phyloP scores from a whole-genome alignment of 1,284 basidiomycete species.

The Coniophora puteana region DNA sequence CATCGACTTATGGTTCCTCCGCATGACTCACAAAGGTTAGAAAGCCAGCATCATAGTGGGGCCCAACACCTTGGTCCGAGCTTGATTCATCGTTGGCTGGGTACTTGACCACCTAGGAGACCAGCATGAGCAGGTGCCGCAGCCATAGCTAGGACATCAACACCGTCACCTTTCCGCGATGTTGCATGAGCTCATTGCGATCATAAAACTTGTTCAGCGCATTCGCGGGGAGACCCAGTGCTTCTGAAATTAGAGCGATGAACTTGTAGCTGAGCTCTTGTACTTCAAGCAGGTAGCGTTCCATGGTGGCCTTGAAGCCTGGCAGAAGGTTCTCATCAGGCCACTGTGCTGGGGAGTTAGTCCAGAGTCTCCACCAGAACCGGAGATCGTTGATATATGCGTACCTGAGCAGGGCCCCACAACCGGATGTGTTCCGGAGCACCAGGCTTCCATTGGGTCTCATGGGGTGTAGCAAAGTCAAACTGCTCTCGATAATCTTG shows the following conservation, averaged over 20 bases:
- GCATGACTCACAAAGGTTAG: slow-evolving; percentile 32
- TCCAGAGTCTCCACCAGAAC: not conserved
- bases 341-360: slow-evolving; percentile 26
- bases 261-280: slow-evolving; percentile 24
- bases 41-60: slow-evolving; percentile 40
- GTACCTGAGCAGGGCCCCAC: slow-evolving; percentile 37
- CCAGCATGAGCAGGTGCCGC: too few relatives aligned
- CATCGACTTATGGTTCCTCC: not conserved
- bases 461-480: slow-evolving; percentile 35
- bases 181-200: slow-evolving; percentile 26
- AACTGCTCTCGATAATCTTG: slow-evolving; percentile 37
- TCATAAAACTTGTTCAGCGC: slow-evolving; percentile 29
- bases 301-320: slow-evolving; percentile 29
- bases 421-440: slow-evolving; percentile 34
- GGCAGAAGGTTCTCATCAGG: slow-evolving; percentile 33
- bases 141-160: too few relatives aligned
- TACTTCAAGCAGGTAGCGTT: slow-evolving; percentile 23
- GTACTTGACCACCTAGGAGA: slow-evolving; percentile 33
- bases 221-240: slow-evolving; percentile 25
- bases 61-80: slow-evolving; percentile 36
- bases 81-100: slow-evolving; percentile 27
- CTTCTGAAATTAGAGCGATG: slow-evolving; percentile 24
- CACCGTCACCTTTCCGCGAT: slow-evolving; percentile 27
- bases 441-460: slow-evolving; percentile 32
- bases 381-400: not conserved